Evolutionary conservation across 148 eudicot species (phyloP).

Genomic region (Rhododendron molle): DNA sequence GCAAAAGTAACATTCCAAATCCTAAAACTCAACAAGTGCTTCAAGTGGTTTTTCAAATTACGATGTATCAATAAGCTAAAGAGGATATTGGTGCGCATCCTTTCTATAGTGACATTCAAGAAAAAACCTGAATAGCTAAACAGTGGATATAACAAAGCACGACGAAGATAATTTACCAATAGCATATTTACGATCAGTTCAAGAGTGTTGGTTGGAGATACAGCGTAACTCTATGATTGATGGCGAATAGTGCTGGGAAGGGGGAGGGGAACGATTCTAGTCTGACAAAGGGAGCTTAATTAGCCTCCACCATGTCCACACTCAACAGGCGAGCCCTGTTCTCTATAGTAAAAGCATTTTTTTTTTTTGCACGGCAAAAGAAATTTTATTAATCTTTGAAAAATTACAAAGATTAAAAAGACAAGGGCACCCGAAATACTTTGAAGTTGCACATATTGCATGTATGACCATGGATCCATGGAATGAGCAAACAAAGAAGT

Average conservation of each 20-base stretch:
- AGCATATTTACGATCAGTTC: neutral
- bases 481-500: neutral
- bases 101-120: neutral
- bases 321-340: neutral
- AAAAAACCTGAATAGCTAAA: neutral
- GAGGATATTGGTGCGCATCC: neutral
- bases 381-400: too few species aligned
- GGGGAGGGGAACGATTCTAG: neutral
- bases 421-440: neutral
- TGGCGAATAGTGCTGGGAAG: neutral
- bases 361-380: too few species aligned
- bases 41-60: neutral
- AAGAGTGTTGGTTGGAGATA: neutral
- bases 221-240: neutral
- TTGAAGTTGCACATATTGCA: conserved; percentile 2
- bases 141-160: neutral
- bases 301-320: conserved; percentile 5
- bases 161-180: neutral
- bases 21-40: neutral
- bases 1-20: conserved; percentile 22
- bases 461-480: neutral
- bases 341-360: neutral
- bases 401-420: neutral
- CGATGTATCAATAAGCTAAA: neutral
- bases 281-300: neutral